phyloP scores from a whole-genome alignment of 2,329 filamentous ascomycete species.

The Arthrinium phaeospermum region DNA sequence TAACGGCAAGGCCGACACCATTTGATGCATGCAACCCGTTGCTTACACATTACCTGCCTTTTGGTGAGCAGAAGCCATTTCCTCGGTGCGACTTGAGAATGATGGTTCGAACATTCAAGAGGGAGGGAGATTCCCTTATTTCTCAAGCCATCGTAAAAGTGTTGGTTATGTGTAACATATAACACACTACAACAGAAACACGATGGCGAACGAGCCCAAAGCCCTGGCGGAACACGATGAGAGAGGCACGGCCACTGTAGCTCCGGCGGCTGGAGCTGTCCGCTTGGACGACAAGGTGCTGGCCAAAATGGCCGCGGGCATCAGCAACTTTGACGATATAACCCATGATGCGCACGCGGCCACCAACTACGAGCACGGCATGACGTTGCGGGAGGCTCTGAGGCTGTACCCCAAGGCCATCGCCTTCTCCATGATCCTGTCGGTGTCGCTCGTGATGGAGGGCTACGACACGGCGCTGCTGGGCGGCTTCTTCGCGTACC shows the following conservation, averaged over 20 bases:
- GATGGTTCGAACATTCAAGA: not conserved
- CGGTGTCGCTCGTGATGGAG: slow-evolving; percentile 36
- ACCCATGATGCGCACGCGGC: not conserved
- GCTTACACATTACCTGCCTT: not conserved
- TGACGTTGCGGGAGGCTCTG: slow-evolving; percentile 19
- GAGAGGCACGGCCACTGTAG: not conserved
- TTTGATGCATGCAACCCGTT: not conserved
- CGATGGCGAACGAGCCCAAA: not conserved
- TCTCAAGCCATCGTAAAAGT: not conserved
- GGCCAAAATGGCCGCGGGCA: not conserved
- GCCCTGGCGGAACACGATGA: not conserved
- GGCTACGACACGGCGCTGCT: slow-evolving; percentile 35
- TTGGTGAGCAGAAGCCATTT: not conserved
- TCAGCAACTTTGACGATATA: not conserved
- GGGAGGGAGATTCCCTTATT: not conserved
- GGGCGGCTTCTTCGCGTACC: slow-evolving; percentile 41
- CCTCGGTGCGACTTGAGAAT: not conserved
- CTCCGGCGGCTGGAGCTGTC: not conserved
- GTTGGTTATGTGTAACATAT: not conserved
- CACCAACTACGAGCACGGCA: slow-evolving; percentile 8
- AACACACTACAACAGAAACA: not conserved
- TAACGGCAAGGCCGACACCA: not conserved
- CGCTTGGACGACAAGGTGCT: not conserved
- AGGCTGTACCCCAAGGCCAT: slow-evolving; percentile 24
- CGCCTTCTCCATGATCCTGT: slow-evolving; percentile 31